Evolutionary conservation across 2,329 filamentous ascomycete genomes (phyloP).

Genomic region (Sporothrix phasma): DNA sequence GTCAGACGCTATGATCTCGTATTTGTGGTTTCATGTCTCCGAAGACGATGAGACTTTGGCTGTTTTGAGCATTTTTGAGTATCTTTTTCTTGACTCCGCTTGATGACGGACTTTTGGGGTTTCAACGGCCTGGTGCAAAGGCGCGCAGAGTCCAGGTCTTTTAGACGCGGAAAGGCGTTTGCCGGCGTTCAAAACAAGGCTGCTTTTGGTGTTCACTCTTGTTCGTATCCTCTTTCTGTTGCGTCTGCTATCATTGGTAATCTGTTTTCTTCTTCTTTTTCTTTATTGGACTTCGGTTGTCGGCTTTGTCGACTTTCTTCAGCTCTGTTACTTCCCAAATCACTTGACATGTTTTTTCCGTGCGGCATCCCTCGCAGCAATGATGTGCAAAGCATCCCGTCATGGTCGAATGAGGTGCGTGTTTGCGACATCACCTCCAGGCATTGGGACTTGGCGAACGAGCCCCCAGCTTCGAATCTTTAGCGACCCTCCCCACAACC

Average conservation of each 20-base stretch:
- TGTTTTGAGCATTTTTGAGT: background rate
- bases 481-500: constrained; percentile 14
- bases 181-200: constrained; percentile 11
- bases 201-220: background rate
- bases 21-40: background rate
- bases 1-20: background rate
- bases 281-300: background rate
- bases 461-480: background rate
- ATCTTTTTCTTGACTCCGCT: background rate
- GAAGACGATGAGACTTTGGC: background rate
- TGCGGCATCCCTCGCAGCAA: background rate
- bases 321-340: background rate
- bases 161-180: constrained; percentile 5
- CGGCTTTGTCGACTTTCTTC: background rate
- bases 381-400: background rate
- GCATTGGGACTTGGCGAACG: background rate
- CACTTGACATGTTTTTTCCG: background rate
- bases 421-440: constrained; percentile 15
- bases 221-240: background rate
- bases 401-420: background rate
- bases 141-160: background rate
- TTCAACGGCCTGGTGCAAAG: background rate
- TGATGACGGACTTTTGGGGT: background rate
- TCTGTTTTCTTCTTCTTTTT: background rate
- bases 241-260: background rate